Percentiles rank a stretch among this genome's conserved stretches.
Conservation (phyloP, 2,329 filamentous ascomycete genomes). For the Mycosphaerella sp. region DNA sequence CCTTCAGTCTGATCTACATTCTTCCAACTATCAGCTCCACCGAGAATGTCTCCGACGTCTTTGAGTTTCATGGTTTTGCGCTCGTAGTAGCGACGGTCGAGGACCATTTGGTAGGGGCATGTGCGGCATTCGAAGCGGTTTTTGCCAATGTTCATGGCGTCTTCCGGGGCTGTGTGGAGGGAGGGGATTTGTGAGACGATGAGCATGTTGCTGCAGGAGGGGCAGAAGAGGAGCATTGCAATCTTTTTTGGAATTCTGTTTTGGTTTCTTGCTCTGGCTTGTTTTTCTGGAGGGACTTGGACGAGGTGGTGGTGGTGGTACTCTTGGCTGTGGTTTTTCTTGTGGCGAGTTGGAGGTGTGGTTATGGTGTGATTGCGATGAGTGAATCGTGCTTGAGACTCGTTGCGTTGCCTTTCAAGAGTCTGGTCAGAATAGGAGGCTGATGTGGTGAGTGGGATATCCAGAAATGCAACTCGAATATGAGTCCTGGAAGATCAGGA, state of each 20-base stretch:
- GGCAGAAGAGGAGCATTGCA: conserved; percentile 52
- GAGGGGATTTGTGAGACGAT: conserved; percentile 55
- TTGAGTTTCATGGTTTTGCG: conserved; percentile 74
- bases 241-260: background rate
- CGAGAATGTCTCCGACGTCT: conserved; percentile 84
- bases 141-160: conserved; percentile 38
- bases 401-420: background rate
- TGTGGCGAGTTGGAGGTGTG: no score
- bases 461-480: no score
- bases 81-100: conserved; percentile 75
- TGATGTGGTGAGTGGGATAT: background rate
- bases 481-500: no score
- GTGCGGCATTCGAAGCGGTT: conserved; percentile 95
- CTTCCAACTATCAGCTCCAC: conserved; percentile 80
- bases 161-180: conserved; percentile 33
- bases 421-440: background rate
- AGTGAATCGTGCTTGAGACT: background rate
- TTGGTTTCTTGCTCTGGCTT: conserved; percentile 37
- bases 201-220: conserved; percentile 76
- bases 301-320: no score
- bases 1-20: conserved; percentile 76
- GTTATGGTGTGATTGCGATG: no score
- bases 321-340: no score
- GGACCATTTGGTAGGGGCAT: conserved; percentile 84
- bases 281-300: background rate